These are phyloP conservation scores for Hyaloscypha bicolor DNA, from an alignment of 495 filamentous ascomycete genomes.

Conservation along the genomic window DNA sequence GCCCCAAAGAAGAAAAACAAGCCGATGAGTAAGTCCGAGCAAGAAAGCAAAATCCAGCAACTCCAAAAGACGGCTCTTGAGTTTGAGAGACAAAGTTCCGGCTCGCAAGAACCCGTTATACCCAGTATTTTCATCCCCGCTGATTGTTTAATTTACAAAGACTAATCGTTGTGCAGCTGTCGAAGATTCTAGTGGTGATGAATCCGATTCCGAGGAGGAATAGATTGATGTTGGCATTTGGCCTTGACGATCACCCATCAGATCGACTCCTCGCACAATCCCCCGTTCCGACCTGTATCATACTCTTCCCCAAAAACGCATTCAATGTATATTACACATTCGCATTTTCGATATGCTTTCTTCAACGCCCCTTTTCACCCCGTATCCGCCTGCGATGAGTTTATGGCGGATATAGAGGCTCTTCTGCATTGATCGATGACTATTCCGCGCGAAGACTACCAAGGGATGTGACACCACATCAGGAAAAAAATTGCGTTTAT, in stretches of 20 bases:
- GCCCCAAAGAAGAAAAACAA: constrained; percentile 94
- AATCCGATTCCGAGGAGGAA: constrained; percentile 36
- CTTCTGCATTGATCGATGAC: constrained; percentile 17
- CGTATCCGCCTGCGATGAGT: background rate
- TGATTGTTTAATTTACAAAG: background rate
- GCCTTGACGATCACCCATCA: background rate
- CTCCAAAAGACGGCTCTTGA: constrained; percentile 58
- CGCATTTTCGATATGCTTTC: constrained; percentile 8
- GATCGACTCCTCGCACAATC: background rate
- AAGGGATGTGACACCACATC: constrained; percentile 22
- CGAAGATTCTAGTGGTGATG: constrained; percentile 32
- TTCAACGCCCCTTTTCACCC: background rate
- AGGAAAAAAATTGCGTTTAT: constrained; percentile 14
- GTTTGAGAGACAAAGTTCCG: constrained; percentile 27
- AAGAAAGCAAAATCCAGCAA: constrained; percentile 83
- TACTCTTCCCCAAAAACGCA: constrained; percentile 13
- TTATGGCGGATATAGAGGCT: constrained; percentile 1
- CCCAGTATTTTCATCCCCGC: constrained; percentile 26
- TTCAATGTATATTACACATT: constrained; percentile 21
- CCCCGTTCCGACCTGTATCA: constrained; percentile 18
- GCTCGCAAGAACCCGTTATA: constrained; percentile 30
- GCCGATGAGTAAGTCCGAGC: constrained; percentile 94
- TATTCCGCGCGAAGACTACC: constrained; percentile 11
- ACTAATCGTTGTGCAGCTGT: constrained; percentile 27
- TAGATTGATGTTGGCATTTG: constrained; percentile 10